Percentiles rank a stretch among this genome's conserved stretches.
Evolutionary conservation across 768 basidiomycete genomes (phyloP).

Genomic region (Lyophyllum decastes): DNA sequence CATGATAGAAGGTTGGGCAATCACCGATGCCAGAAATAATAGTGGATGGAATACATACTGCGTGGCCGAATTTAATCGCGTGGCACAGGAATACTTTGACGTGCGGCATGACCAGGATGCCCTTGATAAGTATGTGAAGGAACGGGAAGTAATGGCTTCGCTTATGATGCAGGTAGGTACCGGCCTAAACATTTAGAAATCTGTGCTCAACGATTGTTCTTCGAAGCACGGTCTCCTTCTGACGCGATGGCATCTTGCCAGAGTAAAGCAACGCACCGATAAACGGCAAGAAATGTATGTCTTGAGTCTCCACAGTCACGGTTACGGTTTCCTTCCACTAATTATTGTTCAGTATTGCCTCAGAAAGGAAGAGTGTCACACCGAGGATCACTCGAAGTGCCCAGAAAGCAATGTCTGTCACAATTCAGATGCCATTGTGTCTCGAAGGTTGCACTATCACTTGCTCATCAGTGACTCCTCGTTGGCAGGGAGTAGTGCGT

Average conservation of each 20-base stretch:
- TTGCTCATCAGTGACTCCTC: too few relatives aligned
- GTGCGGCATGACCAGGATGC: neutral
- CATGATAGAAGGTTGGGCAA: neutral
- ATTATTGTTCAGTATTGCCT: too few relatives aligned
- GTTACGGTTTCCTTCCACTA: too few relatives aligned
- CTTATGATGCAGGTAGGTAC: neutral
- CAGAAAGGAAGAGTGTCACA: too few relatives aligned
- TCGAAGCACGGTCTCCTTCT: neutral
- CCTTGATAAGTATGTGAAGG: neutral
- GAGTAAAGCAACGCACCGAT: neutral
- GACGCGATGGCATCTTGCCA: neutral
- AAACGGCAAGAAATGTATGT: too few relatives aligned
- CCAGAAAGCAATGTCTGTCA: too few relatives aligned
- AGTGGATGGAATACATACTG: neutral
- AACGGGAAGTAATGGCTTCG: neutral
- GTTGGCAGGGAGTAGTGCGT: too few relatives aligned
- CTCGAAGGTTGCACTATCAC: too few relatives aligned
- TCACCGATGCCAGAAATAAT: neutral
- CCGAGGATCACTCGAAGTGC: too few relatives aligned
- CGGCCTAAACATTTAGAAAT: neutral
- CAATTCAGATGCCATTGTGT: too few relatives aligned
- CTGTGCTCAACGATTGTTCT: neutral
- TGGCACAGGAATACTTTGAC: neutral
- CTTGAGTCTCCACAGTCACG: too few relatives aligned
- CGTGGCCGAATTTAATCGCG: neutral